phyloP scores from a whole-genome alignment of 768 basidiomycete genomes.

The Hortiboletus flavorubellus region DNA sequence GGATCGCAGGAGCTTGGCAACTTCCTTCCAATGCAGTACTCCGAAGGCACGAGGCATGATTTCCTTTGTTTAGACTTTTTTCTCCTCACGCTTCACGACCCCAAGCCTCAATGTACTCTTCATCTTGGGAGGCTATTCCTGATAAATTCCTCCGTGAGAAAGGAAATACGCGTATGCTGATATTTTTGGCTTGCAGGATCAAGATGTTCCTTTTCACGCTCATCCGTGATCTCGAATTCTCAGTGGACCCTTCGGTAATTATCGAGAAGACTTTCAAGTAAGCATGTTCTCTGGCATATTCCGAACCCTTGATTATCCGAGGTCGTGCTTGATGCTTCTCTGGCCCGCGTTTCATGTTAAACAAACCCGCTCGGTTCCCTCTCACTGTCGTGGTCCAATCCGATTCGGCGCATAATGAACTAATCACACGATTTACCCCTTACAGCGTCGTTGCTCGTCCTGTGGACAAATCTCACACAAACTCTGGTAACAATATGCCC shows the following conservation, averaged over 20 bases:
- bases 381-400: slow-evolving; percentile 9
- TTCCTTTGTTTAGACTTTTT: slow-evolving; percentile 23
- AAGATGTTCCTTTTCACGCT: slow-evolving; percentile 61
- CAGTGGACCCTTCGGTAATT: slow-evolving; percentile 47
- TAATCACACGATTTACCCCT: slow-evolving; percentile 14
- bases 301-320: slow-evolving; percentile 23
- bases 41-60: slow-evolving; percentile 12
- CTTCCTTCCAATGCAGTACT: slow-evolving; percentile 3
- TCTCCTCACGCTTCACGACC: too few relatives aligned
- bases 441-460: slow-evolving; percentile 53
- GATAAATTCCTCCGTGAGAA: not conserved
- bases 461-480: slow-evolving; percentile 52
- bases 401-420: slow-evolving; percentile 7
- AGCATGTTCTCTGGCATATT: slow-evolving; percentile 27
- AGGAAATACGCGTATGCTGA: slow-evolving; percentile 5
- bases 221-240: slow-evolving; percentile 54
- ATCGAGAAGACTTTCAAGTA: slow-evolving; percentile 66
- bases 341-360: slow-evolving; percentile 18
- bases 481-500: slow-evolving; percentile 59
- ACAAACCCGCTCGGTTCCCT: slow-evolving; percentile 1
- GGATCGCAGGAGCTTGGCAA: slow-evolving; percentile 7
- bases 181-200: slow-evolving; percentile 43
- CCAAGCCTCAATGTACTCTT: slow-evolving; percentile 2
- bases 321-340: slow-evolving; percentile 12
- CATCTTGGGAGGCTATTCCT: not conserved